Conservation (phyloP, 2,329 filamentous ascomycete genomes). For the Neurospora crassa region DNA sequence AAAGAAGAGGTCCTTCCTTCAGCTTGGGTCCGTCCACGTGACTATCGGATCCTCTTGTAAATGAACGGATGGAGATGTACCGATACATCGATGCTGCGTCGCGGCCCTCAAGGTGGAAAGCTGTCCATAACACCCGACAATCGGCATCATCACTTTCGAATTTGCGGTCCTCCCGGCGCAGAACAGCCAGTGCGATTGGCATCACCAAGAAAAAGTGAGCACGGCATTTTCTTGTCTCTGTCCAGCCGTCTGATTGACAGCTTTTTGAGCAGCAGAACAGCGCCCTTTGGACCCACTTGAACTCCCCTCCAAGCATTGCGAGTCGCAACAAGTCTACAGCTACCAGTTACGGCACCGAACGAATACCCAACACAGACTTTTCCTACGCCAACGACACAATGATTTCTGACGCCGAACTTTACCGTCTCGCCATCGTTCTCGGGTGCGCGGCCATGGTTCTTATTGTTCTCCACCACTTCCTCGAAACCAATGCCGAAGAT, state of each 20-base stretch:
- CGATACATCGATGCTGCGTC: slow-evolving; percentile 3
- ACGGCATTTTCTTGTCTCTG: background rate
- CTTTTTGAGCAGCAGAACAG: background rate
- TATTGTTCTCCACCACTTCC: slow-evolving; percentile 91
- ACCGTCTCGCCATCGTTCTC: slow-evolving; percentile 85
- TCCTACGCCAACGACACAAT: slow-evolving; percentile 43
- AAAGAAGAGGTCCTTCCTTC: background rate
- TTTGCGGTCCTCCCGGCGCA: background rate
- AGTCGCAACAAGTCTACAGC: background rate
- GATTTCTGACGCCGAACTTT: slow-evolving; percentile 91
- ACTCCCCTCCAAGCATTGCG: background rate
- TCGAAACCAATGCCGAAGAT: slow-evolving; percentile 75
- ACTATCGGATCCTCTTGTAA: slow-evolving; percentile 1
- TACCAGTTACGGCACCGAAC: background rate
- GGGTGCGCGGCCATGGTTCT: slow-evolving; percentile 83
- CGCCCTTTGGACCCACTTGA: background rate
- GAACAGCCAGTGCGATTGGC: background rate
- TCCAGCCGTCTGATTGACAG: background rate
- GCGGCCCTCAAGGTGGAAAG: slow-evolving; percentile 11
- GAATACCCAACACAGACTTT: background rate
- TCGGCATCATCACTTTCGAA: slow-evolving; percentile 1
- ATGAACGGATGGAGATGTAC: slow-evolving; percentile 3
- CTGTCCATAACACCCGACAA: slow-evolving; percentile 17
- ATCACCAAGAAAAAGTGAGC: background rate
- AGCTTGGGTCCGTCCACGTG: slow-evolving; percentile 6